These are phyloP conservation scores for Boletus subparvulus DNA, from an alignment of 768 basidiomycete genomes.

Conservation along the genomic window DNA sequence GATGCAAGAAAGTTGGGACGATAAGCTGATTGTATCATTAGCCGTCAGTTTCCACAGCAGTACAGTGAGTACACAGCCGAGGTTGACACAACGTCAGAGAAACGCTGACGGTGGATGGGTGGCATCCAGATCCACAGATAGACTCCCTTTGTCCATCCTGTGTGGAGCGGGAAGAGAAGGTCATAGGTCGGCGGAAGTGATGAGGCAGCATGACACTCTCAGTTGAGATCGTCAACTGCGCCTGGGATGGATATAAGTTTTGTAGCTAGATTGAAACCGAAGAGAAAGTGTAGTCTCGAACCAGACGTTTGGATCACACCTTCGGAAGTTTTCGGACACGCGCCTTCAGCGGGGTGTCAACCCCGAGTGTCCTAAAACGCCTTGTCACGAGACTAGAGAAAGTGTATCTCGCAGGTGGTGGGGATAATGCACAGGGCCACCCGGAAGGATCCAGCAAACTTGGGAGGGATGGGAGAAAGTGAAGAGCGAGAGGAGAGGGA, in stretches of 20 bases:
- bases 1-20: conserved; percentile 5
- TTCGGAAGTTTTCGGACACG: too few species aligned
- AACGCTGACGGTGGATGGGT: conserved; percentile 13
- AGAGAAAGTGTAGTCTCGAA: background rate
- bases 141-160: conserved; percentile 37
- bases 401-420: background rate
- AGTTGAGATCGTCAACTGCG: conserved; percentile 26
- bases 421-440: background rate
- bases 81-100: conserved; percentile 6
- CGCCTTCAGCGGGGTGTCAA: too few species aligned
- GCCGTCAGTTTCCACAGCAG: conserved; percentile 69
- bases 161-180: conserved; percentile 2
- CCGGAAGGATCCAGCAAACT: background rate
- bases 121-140: conserved; percentile 35
- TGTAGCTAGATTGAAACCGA: conserved; percentile 3
- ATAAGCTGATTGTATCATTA: conserved; percentile 33
- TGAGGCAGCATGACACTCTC: conserved; percentile 10
- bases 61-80: conserved; percentile 49
- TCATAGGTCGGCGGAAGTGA: conserved; percentile 1
- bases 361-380: too few species aligned
- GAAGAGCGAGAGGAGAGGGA: background rate
- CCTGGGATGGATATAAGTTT: conserved; percentile 9
- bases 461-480: conserved; percentile 3
- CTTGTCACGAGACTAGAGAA: background rate
- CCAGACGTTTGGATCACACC: too few species aligned